Conservation (phyloP, 2,329 filamentous ascomycete genomes). For the Chrysoporthe austroafricana region DNA sequence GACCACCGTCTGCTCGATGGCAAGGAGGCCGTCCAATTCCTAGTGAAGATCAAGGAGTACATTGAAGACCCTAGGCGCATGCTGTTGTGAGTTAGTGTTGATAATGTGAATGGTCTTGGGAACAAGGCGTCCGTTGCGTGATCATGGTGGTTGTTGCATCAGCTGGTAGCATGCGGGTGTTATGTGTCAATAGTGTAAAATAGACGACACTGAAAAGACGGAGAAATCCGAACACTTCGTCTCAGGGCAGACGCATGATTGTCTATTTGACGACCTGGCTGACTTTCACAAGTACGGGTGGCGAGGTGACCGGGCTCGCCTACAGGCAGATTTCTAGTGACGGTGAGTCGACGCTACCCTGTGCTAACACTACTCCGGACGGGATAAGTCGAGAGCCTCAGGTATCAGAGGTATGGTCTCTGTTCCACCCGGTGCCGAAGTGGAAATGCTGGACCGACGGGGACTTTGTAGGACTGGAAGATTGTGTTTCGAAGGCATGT, state of each 20-base stretch:
- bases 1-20: slow-evolving; percentile 96
- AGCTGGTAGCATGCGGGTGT: slow-evolving; percentile 21
- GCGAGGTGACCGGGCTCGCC: background rate
- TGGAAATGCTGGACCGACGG: no score
- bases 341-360: background rate
- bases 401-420: background rate
- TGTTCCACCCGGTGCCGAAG: no score
- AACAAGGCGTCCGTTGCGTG: slow-evolving; percentile 3
- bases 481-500: no score
- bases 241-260: background rate
- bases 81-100: slow-evolving; percentile 61
- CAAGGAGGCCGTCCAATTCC: slow-evolving; percentile 92
- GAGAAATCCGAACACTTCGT: background rate
- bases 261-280: background rate
- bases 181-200: slow-evolving; percentile 29
- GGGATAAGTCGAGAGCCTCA: background rate
- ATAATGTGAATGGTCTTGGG: background rate
- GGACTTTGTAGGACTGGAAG: no score
- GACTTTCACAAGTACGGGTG: background rate
- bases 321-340: background rate
- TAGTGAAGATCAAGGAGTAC: slow-evolving; percentile 96
- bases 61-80: slow-evolving; percentile 95
- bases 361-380: background rate
- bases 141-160: slow-evolving; percentile 5
- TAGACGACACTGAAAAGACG: slow-evolving; percentile 20